Conservation (phyloP, 73 alveolate genomes). For the Uronychia setigera region DNA sequence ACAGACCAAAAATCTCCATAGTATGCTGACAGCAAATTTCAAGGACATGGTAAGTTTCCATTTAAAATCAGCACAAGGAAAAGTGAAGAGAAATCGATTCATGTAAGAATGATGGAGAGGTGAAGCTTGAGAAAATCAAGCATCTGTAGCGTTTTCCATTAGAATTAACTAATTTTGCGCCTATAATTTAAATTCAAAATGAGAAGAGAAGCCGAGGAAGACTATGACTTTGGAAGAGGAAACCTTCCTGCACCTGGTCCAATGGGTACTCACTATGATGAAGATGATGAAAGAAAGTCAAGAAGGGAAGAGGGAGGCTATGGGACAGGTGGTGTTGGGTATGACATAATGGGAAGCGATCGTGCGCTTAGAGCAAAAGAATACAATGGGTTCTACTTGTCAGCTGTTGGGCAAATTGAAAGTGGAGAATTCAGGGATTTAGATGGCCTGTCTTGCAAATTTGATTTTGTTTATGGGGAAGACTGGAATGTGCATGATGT, state of each 20-base stretch:
- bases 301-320: neutral
- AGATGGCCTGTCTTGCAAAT: slow-evolving; percentile 75
- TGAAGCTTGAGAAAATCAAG: neutral
- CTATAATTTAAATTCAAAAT: neutral
- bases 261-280: neutral
- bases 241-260: neutral
- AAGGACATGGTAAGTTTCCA: too few species aligned
- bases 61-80: too few species aligned
- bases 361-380: neutral
- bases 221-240: neutral
- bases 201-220: neutral
- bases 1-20: too few species aligned
- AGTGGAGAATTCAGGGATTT: slow-evolving; percentile 67
- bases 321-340: neutral
- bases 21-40: too few species aligned
- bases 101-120: neutral
- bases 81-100: neutral
- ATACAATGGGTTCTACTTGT: slow-evolving; percentile 25
- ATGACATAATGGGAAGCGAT: too few species aligned
- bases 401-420: slow-evolving; percentile 78
- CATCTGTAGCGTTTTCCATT: neutral
- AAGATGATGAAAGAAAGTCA: neutral
- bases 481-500: slow-evolving; percentile 68
- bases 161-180: neutral
- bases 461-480: slow-evolving; percentile 80